Evolutionary conservation across 225 moss, liverwort and hornwort genomes (phyloP).

Genomic region (Bryum argenteum): DNA sequence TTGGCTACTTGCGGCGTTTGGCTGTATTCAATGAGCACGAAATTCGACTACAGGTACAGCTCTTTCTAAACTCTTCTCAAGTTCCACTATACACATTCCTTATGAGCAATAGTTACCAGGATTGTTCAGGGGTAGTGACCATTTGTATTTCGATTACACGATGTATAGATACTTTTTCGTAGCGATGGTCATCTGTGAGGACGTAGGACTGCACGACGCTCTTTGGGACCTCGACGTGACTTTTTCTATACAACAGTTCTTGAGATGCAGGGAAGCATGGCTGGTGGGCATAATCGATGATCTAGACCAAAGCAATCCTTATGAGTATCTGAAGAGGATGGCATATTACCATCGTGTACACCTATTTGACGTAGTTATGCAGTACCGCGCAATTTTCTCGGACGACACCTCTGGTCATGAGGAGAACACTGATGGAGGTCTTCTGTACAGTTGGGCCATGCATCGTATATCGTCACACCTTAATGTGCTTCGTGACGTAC

Average conservation of each 20-base stretch:
- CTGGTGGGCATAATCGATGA: constrained; percentile 93
- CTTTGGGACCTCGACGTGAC: constrained; percentile 20
- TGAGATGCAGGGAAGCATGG: constrained; percentile 99
- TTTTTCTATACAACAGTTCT: constrained; percentile 73
- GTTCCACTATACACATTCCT: constrained; percentile 1
- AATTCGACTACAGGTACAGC: constrained; percentile 85
- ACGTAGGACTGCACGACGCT: constrained; percentile 14
- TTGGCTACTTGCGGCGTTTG: constrained; percentile 89
- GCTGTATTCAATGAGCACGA: constrained; percentile 92
- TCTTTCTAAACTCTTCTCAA: neutral
- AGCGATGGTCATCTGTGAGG: constrained; percentile 17
- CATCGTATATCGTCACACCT: constrained; percentile 88
- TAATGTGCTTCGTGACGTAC: constrained; percentile 78
- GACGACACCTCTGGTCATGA: constrained; percentile 93
- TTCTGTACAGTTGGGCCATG: constrained; percentile 99
- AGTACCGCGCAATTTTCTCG: constrained; percentile 95
- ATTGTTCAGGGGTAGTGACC: constrained; percentile 4
- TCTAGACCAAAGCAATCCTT: constrained; percentile 89
- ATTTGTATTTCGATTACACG: constrained; percentile 5
- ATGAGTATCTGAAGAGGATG: constrained; percentile 95
- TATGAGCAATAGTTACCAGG: constrained; percentile 4
- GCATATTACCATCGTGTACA: constrained; percentile 92
- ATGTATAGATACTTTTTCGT: neutral
- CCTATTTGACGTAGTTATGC: constrained; percentile 98
- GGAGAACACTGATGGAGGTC: constrained; percentile 92